These are phyloP conservation scores for Chaetomium cochliodes DNA, from an alignment of 495 filamentous ascomycete genomes.

Conservation along the genomic window DNA sequence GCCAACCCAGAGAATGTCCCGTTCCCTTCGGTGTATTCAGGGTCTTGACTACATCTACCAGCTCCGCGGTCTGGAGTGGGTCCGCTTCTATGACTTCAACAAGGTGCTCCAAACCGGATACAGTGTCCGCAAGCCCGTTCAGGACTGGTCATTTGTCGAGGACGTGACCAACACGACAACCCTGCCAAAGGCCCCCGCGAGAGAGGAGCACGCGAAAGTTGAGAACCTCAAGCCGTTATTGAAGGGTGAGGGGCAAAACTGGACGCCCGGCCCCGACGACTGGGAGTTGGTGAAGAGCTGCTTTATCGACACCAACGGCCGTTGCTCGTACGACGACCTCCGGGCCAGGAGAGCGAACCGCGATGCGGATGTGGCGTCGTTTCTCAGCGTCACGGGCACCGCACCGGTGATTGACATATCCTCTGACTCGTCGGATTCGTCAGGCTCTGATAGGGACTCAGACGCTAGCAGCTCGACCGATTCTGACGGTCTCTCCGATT, in stretches of 20 bases:
- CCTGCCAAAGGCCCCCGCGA: slow-evolving; percentile 20
- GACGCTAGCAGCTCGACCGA: background rate
- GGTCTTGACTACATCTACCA: slow-evolving; percentile 42
- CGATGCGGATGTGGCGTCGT: slow-evolving; percentile 23
- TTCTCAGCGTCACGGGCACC: background rate
- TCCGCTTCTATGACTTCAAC: slow-evolving; percentile 39
- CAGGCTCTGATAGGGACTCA: background rate
- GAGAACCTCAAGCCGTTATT: slow-evolving; percentile 32
- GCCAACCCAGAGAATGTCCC: slow-evolving; percentile 34
- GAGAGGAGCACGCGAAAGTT: slow-evolving; percentile 23
- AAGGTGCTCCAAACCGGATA: background rate
- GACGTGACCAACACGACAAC: slow-evolving; percentile 34
- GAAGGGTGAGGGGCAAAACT: slow-evolving; percentile 10
- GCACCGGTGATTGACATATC: background rate
- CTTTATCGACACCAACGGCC: slow-evolving; percentile 29
- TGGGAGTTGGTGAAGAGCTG: slow-evolving; percentile 26
- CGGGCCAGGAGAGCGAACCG: slow-evolving; percentile 8
- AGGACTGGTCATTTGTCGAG: slow-evolving; percentile 38
- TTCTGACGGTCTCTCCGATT: background rate
- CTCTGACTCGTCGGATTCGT: background rate
- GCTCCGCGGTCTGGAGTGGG: slow-evolving; percentile 40
- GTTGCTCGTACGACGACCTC: slow-evolving; percentile 25
- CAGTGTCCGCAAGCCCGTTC: slow-evolving; percentile 15
- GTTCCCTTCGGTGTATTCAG: slow-evolving; percentile 38
- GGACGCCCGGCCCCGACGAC: slow-evolving; percentile 27